Base-by-base conservation (phyloP, 129 eudicot genomes). In the Escallonia rubra region DNA sequence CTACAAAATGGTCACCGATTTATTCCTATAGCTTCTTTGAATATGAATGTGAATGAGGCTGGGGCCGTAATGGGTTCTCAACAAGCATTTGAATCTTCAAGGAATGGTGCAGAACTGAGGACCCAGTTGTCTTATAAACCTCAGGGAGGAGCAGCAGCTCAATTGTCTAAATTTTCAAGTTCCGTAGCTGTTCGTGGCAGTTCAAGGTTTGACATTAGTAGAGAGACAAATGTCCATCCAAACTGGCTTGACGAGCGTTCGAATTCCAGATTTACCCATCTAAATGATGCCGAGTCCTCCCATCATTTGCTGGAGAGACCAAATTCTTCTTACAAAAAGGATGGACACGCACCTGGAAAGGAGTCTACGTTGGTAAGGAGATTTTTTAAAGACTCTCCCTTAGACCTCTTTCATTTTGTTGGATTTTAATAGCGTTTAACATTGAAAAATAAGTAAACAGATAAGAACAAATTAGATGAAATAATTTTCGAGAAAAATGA, bases 181-280 rank as follows among this genome's bases (percentile, higher is more conserved):
- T 89, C 96, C 10, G 86, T 89, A 60, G 94, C 94, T 4, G 81
- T 77, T 68, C 87, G 72, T 69, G 96, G 96, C 64, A 78, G 86
- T 73, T 86, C 88, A 56, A 73, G 82, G 59, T 76, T 86, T 71
- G 96, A 86, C 71, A 72, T 68, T 57, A 79, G 88, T 73, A 79
- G 83, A 64, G 90, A 81, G 38, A 58, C 70, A 23, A 76, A 78
- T 66, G 64, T 76, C 63, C 78, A 76, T 76, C 59, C 82, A 42
- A 54, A 82, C 41, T 88, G 88, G 96, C 79, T 72, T 0, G 91
- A 76, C 68, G 78, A 73, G 34, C 89, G 78, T 51, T 51, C 71
- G 56, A 80, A 73, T 76, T 67, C 71, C 64, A 76, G 69, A 73
- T 80, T 80, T 61, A 78, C 83, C 63, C 79, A 80, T 41, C 43